Evolutionary conservation across 2,329 filamentous ascomycete genomes (phyloP), one percentile per base, ranked within the genome.

Genomic region (Trichoderma oligosporum): DNA sequence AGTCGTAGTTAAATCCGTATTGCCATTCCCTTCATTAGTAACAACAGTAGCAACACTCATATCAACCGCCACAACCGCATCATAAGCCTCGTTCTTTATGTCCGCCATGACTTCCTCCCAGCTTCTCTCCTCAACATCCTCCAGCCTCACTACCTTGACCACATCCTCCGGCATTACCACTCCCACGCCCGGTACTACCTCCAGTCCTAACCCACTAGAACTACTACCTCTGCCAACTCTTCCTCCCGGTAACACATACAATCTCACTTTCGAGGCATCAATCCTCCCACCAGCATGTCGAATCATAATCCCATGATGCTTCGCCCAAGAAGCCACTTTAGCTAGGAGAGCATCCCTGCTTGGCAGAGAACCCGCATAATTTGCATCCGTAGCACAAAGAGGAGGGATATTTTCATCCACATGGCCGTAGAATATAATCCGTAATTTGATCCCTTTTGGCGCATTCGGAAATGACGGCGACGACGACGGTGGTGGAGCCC

Each of bases 111-210:
- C 60, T 4, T 55, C 62, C 42, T 67, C 62, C 46, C 68, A 64
- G 29, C 68, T 64, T 9, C 63, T 62, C 35, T 62, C 62, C 22
- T 68, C 59, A 4, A 60, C 49, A 44, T 63, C 65, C n/a, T 63
- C 66, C 36, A 69, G 63, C 42, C 67, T 64, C n/a, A 67, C 31
- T 18, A 65, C 66, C 60, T 67, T 65, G 60, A 71, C 67, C 53
- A 67, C 58, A 58, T 71, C 56, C 3, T 31, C 45, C 12, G 64
- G 57, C 6, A 57, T 33, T 14, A 65, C 60, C 47, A 7, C 54
- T 2, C 56, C 54, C 20, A 4, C 24, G 18, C 49, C 55, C 16
- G 9, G 8, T 48, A 51, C 24, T 4, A 54, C 31, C 14, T 4
- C 14, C 4, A 52, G 4, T 4, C 45, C 38, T 4, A 7, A n/a